Percentiles rank a stretch among this genome's conserved stretches.
phyloP scores from a whole-genome alignment of 2,329 filamentous ascomycete species.

The Diaporthe caulivora region DNA sequence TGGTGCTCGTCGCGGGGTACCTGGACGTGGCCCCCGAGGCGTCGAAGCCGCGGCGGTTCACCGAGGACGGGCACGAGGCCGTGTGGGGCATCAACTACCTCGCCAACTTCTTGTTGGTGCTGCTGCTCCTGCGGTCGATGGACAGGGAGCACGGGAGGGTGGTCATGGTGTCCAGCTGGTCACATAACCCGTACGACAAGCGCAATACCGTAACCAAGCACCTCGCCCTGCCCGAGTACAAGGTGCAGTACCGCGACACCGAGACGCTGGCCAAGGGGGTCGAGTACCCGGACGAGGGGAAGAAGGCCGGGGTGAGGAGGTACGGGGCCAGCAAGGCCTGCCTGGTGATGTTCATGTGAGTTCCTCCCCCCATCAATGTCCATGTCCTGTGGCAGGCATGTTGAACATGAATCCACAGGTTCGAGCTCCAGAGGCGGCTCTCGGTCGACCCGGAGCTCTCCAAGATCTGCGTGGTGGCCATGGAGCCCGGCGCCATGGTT shows the following conservation, averaged over 20 bases:
- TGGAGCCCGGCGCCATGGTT: slow-evolving; percentile 51
- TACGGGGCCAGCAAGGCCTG: slow-evolving; percentile 51
- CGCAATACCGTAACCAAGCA: slow-evolving; percentile 6
- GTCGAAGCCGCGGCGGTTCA: slow-evolving; percentile 31
- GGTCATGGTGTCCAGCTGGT: slow-evolving; percentile 41
- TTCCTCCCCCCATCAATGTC: background rate
- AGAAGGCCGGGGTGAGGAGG: slow-evolving; percentile 43
- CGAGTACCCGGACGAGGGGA: slow-evolving; percentile 41
- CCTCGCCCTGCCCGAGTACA: slow-evolving; percentile 14
- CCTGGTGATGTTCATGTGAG: slow-evolving; percentile 50
- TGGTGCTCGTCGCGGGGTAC: slow-evolving; percentile 52
- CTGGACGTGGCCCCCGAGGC: slow-evolving; percentile 43
- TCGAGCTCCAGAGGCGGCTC: slow-evolving; percentile 47
- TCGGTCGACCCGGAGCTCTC: slow-evolving; percentile 45
- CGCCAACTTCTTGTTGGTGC: slow-evolving; percentile 44
- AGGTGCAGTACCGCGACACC: slow-evolving; percentile 42
- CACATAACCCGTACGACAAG: slow-evolving; percentile 26
- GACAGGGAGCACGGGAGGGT: slow-evolving; percentile 42
- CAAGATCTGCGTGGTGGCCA: slow-evolving; percentile 47
- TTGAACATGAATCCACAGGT: slow-evolving; percentile 37
- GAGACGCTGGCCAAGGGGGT: slow-evolving; percentile 45
- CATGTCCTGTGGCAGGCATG: background rate
- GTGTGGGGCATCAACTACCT: slow-evolving; percentile 44
- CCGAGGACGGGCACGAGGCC: slow-evolving; percentile 37
- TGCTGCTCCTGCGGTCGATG: slow-evolving; percentile 44